Evolutionary conservation across 140 eudicot species (phyloP), one percentile per base, ranked within the genome.

Genomic region (Oenanthe javanica): DNA sequence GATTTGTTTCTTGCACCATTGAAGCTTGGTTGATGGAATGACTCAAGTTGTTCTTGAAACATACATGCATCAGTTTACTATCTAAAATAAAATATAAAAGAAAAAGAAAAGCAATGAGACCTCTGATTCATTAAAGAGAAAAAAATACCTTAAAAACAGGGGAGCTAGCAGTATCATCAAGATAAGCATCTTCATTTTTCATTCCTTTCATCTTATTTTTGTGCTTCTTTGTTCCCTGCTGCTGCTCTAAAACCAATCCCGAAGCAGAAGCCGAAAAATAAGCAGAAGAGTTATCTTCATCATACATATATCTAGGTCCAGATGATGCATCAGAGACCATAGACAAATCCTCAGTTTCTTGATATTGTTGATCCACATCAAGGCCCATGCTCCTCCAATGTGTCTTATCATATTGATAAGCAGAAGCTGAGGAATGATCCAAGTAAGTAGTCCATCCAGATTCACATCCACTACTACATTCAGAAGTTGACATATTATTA

Each of bases 291-390:
- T 79, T 52, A 47, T 82, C 85, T 59, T 84, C 82, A 10, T 82
- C 88, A 15, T 76, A 72, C 12, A 82, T 66, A 67, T 89, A 91
- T 42, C 89, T 83, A 18, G 97, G 97, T 51, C 92, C 92, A 0
- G 93, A 91, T 0, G 93, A 91, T 21, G 93, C 97, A 83, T 91
- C 97, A 49, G 97, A 91, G 19, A 89, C 90, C 97, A 91, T 91
- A 0, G 97, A 91, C 76, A 84, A 66, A 79, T 89, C 93, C 72
- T 89, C 93, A 27, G 79, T 88, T 11, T 87, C 45, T 75, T 74
- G 51, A 36, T 49, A 31, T 48, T 7, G 72, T 7, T 73, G 79
- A 45, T 49, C 48, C 55, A 57, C 76, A 59, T 79, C 52, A 45
- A 31, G 52, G 46, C 80, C 82, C 72, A 42, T 59, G 48, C 69